A percentile compares a stretch with the other conserved stretches of the same genome.
phyloP scores from a whole-genome alignment of 1,284 basidiomycete species.

The Apiotrichum sp. region DNA sequence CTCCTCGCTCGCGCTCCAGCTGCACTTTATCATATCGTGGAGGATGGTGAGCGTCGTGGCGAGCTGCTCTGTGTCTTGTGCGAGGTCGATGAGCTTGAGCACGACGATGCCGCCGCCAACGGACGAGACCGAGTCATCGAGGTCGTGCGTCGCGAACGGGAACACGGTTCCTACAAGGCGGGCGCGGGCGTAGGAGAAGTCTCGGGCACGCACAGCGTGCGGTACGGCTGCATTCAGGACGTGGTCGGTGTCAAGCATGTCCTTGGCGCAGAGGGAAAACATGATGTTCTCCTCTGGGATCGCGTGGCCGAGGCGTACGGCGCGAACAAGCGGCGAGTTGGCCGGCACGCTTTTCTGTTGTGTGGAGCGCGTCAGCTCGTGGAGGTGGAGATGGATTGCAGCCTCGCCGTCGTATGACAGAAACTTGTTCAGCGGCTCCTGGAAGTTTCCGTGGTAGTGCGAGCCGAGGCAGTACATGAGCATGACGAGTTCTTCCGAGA shows the following conservation, averaged over 20 bases:
- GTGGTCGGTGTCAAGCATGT: slow-evolving; percentile 20
- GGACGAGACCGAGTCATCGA: slow-evolving; percentile 74
- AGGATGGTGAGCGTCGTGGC: slow-evolving; percentile 66
- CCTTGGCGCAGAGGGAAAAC: slow-evolving; percentile 37
- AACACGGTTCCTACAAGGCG: slow-evolving; percentile 57
- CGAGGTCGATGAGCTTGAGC: slow-evolving; percentile 70
- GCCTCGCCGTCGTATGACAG: slow-evolving; percentile 47
- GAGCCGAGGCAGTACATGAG: slow-evolving; percentile 45
- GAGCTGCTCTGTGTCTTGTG: slow-evolving; percentile 66
- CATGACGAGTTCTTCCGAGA: slow-evolving; percentile 42
- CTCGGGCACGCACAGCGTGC: slow-evolving; percentile 27
- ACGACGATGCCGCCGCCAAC: slow-evolving; percentile 74
- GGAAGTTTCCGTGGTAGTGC: slow-evolving; percentile 44
- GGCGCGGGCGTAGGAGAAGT: slow-evolving; percentile 31
- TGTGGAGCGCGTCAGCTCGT: slow-evolving; percentile 29
- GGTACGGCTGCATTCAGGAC: slow-evolving; percentile 39
- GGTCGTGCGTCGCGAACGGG: slow-evolving; percentile 55
- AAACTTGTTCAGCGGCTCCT: slow-evolving; percentile 45
- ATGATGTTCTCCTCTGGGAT: slow-evolving; percentile 42
- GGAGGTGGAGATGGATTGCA: slow-evolving; percentile 45
- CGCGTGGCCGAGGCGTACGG: slow-evolving; percentile 39
- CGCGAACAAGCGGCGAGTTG: slow-evolving; percentile 41
- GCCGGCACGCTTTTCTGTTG: slow-evolving; percentile 31
- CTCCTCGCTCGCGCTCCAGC: slow-evolving; percentile 87
- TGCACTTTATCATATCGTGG: slow-evolving; percentile 67